These are phyloP conservation scores for Ophiostoma populinum DNA, from an alignment of 2,329 filamentous ascomycete genomes.

Conservation along the genomic window DNA sequence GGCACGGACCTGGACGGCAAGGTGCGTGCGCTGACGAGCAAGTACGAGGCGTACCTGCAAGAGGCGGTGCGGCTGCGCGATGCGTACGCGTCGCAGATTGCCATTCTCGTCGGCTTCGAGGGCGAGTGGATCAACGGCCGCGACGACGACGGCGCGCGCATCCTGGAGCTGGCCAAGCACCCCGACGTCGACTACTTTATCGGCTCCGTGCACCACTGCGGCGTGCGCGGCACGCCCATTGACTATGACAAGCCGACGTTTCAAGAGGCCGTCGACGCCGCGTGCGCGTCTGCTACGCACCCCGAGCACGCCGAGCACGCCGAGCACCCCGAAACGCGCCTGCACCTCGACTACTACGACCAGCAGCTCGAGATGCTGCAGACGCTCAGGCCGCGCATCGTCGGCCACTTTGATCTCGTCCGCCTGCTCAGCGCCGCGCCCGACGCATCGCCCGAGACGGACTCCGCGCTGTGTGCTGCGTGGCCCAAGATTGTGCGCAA, in stretches of 20 bases:
- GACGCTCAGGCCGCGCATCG: slow-evolving; percentile 53
- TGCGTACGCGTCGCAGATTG: slow-evolving; percentile 53
- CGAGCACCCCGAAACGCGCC: slow-evolving; percentile 51
- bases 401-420: slow-evolving; percentile 91
- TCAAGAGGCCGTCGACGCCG: slow-evolving; percentile 29
- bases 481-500: slow-evolving; percentile 66
- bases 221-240: slow-evolving; percentile 65
- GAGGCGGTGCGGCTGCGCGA: slow-evolving; percentile 59
- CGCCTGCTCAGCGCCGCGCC: slow-evolving; percentile 60
- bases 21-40: slow-evolving; percentile 30
- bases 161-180: slow-evolving; percentile 38
- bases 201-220: slow-evolving; percentile 81
- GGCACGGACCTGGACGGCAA: slow-evolving; percentile 29
- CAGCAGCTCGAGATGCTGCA: slow-evolving; percentile 67
- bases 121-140: slow-evolving; percentile 73
- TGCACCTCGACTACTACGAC: slow-evolving; percentile 80
- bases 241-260: slow-evolving; percentile 65
- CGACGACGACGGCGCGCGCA: slow-evolving; percentile 39
- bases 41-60: slow-evolving; percentile 52
- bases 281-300: no score
- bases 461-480: slow-evolving; percentile 24
- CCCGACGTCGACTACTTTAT: slow-evolving; percentile 60
- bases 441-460: slow-evolving; percentile 35
- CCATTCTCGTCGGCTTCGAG: slow-evolving; percentile 80
- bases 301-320: no score